Evolutionary conservation across 1,139 yeast species (phyloP), one percentile per base, ranked within the genome.

Genomic region (Casaregolazyma suthepensis): DNA sequence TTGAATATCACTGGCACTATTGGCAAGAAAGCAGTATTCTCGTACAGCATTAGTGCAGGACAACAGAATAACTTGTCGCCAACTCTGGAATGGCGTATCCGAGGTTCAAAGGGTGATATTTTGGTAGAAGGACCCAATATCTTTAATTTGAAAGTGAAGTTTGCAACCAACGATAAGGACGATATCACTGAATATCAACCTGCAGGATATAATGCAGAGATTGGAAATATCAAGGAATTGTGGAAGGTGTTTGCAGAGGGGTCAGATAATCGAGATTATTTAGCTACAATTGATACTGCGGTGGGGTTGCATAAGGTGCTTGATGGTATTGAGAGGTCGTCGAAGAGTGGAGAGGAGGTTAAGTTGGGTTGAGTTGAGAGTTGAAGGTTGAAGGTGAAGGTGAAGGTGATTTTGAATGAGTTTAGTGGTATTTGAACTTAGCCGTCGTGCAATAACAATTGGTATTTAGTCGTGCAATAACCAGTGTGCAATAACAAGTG

Each of bases 51-150:
- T 13, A 26, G 26, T 15, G 37, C 40, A 10, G 48, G 48, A 2
- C 40, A 46, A n/a, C 42, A 22, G 20, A 46, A 17, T 23, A 31
- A 46, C 1, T 4, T 46, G 12, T 26, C 42, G 23, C 42, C 48
- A 2, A 31, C 9, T 17, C 29, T 46, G 20, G 42, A 31, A 29
- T 46, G 48, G 48, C 22, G 17, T 13, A 46, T 46, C 31, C 12
- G 42, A 31, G 48, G 48, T 9, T 29, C 43, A 15, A 46, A 46
- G 20, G 48, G 48, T 22, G 47, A 44, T 15, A 44, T 44, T 12
- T 22, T 19, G 4, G 29, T 44, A 2, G 37, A 44, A n/a, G 47
- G 47, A n/a, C 47, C 47, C 9, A 44, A 5, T 44, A 37, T 37
- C 17, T 44, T 20, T 13, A 44, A 35, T 18, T 20, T 35, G 40